Conservation (phyloP, 768 basidiomycete species). For the Kwoniella dejecticola region DNA sequence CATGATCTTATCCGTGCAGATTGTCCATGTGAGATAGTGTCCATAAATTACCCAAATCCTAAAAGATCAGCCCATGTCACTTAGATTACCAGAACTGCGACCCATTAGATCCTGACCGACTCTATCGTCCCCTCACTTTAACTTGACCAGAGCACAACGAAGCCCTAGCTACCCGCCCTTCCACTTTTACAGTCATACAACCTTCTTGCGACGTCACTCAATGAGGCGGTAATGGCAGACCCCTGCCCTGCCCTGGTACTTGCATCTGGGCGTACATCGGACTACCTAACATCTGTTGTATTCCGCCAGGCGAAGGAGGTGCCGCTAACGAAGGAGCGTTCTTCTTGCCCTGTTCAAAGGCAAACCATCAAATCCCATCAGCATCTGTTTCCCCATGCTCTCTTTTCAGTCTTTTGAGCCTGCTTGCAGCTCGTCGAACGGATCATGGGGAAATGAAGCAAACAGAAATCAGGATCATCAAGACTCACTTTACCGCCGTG, state of each 20-base stretch:
- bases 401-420: too few species aligned
- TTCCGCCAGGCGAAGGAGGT: conserved; percentile 3
- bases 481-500: conserved; percentile 44
- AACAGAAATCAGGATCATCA: not conserved
- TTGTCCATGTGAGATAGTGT: too few species aligned
- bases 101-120: too few species aligned
- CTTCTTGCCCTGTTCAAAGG: not conserved
- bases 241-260: not conserved
- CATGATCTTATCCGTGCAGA: too few species aligned
- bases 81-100: too few species aligned
- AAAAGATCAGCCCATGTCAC: too few species aligned
- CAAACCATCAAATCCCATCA: not conserved
- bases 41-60: too few species aligned
- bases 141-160: too few species aligned
- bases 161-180: too few species aligned
- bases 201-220: not conserved
- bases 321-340: not conserved
- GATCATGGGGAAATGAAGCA: not conserved
- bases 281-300: conserved; percentile 4
- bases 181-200: too few species aligned
- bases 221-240: conserved; percentile 5
- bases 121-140: too few species aligned
- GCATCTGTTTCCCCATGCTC: not conserved
- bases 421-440: too few species aligned
- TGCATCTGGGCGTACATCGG: not conserved